Percentiles rank a stretch among this genome's conserved stretches.
These are phyloP conservation scores for Xylariaceae sp. DNA, from an alignment of 2,329 filamentous ascomycete genomes.

Conservation along the genomic window DNA sequence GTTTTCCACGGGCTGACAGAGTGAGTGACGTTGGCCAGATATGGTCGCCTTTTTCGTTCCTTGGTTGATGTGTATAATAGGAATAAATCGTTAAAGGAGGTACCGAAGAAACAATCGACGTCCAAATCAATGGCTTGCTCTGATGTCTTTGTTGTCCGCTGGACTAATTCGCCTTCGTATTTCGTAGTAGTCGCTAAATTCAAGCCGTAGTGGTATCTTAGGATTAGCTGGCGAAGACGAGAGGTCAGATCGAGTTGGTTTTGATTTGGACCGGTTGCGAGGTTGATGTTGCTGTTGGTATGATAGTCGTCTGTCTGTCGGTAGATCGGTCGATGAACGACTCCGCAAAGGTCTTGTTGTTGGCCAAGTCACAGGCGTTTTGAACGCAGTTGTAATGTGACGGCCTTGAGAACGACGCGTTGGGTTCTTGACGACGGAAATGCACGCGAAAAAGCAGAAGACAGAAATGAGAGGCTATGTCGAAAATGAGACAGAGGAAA, in stretches of 20 bases:
- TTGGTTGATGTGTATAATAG: conserved; percentile 7
- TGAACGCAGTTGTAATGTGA: not conserved
- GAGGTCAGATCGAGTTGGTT: not conserved
- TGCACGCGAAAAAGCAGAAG: conserved; percentile 15
- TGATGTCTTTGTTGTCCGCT: no score
- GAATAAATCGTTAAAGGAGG: conserved; percentile 4
- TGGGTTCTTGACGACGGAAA: conserved; percentile 7
- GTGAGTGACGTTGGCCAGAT: not conserved
- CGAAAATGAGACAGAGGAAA: conserved; percentile 15
- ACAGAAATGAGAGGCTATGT: conserved; percentile 21
- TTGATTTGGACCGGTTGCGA: not conserved
- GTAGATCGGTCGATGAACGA: conserved; percentile 10
- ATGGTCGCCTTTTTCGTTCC: conserved; percentile 2
- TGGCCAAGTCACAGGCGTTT: no score
- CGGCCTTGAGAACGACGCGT: conserved; percentile 1
- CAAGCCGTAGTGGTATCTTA: no score
- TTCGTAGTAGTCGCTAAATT: no score
- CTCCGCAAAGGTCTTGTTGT: conserved; percentile 5
- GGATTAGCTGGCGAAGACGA: no score
- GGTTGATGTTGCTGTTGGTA: not conserved
- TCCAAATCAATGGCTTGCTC: conserved; percentile 10
- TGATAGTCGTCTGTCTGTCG: conserved; percentile 5
- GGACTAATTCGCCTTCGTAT: no score
- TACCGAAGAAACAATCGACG: conserved; percentile 15
- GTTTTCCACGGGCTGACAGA: not conserved